Conservation (phyloP, 352 stramenopile genomes). For the Phytophthora sojae region DNA sequence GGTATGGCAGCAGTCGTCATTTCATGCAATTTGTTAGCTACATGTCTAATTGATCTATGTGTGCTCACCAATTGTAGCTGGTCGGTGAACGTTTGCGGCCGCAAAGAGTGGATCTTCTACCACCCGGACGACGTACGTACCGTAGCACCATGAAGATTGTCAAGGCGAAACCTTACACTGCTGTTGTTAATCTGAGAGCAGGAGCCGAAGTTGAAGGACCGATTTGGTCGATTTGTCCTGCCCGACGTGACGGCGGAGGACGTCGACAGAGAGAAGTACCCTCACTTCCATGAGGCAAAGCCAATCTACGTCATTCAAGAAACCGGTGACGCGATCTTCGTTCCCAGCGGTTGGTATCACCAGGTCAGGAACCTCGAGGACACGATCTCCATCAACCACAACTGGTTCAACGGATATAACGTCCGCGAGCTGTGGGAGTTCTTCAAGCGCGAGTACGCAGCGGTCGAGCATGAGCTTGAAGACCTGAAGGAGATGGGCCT, state of each 20-base stretch:
- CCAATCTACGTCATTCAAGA: slow-evolving; percentile 68
- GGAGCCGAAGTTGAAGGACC: slow-evolving; percentile 82
- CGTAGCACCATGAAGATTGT: neutral
- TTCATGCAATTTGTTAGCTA: neutral
- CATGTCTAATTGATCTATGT: too few species aligned
- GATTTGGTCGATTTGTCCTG: slow-evolving; percentile 64
- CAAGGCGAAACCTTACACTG: slow-evolving; percentile 5
- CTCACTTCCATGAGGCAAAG: slow-evolving; percentile 54
- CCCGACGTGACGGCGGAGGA: slow-evolving; percentile 55
- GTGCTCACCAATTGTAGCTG: slow-evolving; percentile 64
- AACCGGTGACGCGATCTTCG: slow-evolving; percentile 92
- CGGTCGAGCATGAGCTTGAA: slow-evolving; percentile 67
- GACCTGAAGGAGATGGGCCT: slow-evolving; percentile 75
- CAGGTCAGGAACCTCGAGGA: slow-evolving; percentile 93
- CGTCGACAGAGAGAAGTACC: slow-evolving; percentile 65
- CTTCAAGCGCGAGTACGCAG: slow-evolving; percentile 67
- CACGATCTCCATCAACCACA: slow-evolving; percentile 98
- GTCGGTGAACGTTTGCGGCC: slow-evolving; percentile 96
- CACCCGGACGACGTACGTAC: slow-evolving; percentile 75
- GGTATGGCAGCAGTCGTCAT: slow-evolving; percentile 35
- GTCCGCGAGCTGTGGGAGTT: slow-evolving; percentile 70
- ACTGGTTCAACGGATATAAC: slow-evolving; percentile 96
- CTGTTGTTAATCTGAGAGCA: slow-evolving; percentile 25
- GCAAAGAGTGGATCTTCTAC: slow-evolving; percentile 95
- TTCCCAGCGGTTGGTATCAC: slow-evolving; percentile 97